Evolutionary conservation across 2,329 filamentous ascomycete species (phyloP).

Genomic region (Metarhizium sp.): DNA sequence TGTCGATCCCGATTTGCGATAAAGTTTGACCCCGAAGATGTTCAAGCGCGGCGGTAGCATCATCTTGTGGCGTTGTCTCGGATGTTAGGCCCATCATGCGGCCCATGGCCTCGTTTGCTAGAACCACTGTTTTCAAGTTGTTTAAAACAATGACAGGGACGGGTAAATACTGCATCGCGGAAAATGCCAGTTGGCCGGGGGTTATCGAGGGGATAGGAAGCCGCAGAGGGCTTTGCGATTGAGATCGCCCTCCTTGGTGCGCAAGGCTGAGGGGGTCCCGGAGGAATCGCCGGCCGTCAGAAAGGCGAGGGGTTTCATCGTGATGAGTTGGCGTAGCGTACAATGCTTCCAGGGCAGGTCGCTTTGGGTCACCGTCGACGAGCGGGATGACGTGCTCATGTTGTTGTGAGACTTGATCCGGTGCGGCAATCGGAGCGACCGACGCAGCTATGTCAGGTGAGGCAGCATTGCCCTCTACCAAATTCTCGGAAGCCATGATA

Average conservation of each 20-base stretch:
- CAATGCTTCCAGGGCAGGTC: not conserved
- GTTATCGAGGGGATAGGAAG: slow-evolving; percentile 37
- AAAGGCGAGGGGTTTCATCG: slow-evolving; percentile 15
- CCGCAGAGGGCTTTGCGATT: slow-evolving; percentile 28
- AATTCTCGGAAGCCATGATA: slow-evolving; percentile 22
- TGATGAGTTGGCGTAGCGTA: slow-evolving; percentile 1
- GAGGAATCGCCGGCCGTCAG: slow-evolving; percentile 24
- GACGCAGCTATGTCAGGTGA: slow-evolving; percentile 17
- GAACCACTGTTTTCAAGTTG: slow-evolving; percentile 56
- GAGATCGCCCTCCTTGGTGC: slow-evolving; percentile 18
- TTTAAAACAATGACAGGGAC: slow-evolving; percentile 63
- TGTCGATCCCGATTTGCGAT: slow-evolving; percentile 62
- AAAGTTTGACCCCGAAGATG: slow-evolving; percentile 55
- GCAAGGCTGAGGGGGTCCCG: slow-evolving; percentile 18
- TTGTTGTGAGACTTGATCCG: not conserved
- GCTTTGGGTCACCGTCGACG: not conserved
- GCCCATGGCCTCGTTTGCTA: slow-evolving; percentile 71
- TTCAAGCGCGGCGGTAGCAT: slow-evolving; percentile 41
- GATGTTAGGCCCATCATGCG: slow-evolving; percentile 47
- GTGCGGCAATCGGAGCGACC: slow-evolving; percentile 13
- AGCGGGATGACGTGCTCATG: not conserved
- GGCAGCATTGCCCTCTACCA: slow-evolving; percentile 18
- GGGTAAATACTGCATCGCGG: slow-evolving; percentile 64
- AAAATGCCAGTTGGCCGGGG: slow-evolving; percentile 50
- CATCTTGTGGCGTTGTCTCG: slow-evolving; percentile 29